Evolutionary conservation across 2,329 filamentous ascomycete genomes (phyloP).

Genomic region (Xylariaceae sp.): DNA sequence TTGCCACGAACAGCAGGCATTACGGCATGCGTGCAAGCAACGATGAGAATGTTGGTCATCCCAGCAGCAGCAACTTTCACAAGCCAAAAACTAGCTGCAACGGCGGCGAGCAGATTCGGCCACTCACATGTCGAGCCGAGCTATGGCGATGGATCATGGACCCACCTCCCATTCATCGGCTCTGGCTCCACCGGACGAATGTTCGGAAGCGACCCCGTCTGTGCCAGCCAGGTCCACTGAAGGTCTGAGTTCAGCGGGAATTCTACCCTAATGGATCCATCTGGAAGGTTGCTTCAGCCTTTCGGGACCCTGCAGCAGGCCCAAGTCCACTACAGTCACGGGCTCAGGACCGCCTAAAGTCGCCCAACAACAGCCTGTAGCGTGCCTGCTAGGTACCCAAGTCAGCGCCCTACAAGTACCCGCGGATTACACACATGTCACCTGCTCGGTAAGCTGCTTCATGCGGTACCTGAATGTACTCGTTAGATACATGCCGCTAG

Average conservation of each 20-base stretch:
- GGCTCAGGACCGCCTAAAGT: neutral
- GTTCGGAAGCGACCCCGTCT: neutral
- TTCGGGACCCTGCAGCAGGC: neutral
- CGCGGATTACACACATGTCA: neutral
- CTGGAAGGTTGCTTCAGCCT: neutral
- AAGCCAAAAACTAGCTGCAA: conserved; percentile 8
- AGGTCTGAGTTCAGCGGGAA: neutral
- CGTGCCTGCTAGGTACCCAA: too few relatives aligned
- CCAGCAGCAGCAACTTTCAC: conserved; percentile 6
- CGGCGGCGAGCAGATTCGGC: neutral
- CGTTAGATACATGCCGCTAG: neutral
- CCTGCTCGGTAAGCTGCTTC: neutral
- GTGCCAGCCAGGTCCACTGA: neutral
- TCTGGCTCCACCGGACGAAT: neutral
- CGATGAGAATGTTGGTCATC: too few relatives aligned
- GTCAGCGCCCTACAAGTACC: too few relatives aligned
- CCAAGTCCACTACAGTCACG: neutral
- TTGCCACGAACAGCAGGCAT: neutral
- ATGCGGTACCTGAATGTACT: neutral
- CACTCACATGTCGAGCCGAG: conserved; percentile 17
- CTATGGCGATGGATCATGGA: neutral
- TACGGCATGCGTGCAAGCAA: too few relatives aligned
- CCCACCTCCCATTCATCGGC: neutral
- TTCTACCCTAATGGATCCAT: neutral
- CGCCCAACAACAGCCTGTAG: neutral